Conservation (phyloP, 768 basidiomycete genomes). For the Boletellus sp. region DNA sequence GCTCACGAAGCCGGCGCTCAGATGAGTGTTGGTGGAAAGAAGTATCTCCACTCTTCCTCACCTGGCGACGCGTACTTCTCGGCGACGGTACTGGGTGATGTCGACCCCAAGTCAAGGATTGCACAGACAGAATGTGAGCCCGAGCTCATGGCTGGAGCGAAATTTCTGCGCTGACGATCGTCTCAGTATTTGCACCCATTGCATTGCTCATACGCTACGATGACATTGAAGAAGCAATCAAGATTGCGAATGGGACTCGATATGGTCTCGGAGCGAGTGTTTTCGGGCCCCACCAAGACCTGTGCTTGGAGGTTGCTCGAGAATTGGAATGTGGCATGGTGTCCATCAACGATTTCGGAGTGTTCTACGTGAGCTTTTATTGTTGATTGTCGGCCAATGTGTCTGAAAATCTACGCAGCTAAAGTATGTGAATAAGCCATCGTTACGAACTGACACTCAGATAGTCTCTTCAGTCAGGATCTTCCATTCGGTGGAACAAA, state of each 20-base stretch:
- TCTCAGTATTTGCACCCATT: slow-evolving; percentile 86
- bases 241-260: slow-evolving; percentile 81
- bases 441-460: slow-evolving; percentile 3
- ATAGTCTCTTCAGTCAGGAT: slow-evolving; percentile 58
- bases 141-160: neutral
- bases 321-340: slow-evolving; percentile 94
- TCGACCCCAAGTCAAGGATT: slow-evolving; percentile 65
- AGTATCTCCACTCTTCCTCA: slow-evolving; percentile 62
- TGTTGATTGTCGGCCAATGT: slow-evolving; percentile 1
- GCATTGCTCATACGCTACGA: slow-evolving; percentile 85
- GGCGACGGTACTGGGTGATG: slow-evolving; percentile 84
- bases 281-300: slow-evolving; percentile 80
- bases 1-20: slow-evolving; percentile 69
- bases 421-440: slow-evolving; percentile 46
- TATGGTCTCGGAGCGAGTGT: slow-evolving; percentile 94
- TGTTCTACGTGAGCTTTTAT: slow-evolving; percentile 65
- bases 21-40: slow-evolving; percentile 60
- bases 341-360: slow-evolving; percentile 90
- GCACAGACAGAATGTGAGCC: slow-evolving; percentile 72
- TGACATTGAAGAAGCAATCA: slow-evolving; percentile 77
- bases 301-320: slow-evolving; percentile 78
- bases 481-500: slow-evolving; percentile 95
- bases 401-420: slow-evolving; percentile 40
- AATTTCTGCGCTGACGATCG: slow-evolving; percentile 9
- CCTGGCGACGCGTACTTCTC: slow-evolving; percentile 78